These are phyloP conservation scores for Calonectria montana DNA, from an alignment of 2,329 filamentous ascomycete genomes.

Conservation along the genomic window DNA sequence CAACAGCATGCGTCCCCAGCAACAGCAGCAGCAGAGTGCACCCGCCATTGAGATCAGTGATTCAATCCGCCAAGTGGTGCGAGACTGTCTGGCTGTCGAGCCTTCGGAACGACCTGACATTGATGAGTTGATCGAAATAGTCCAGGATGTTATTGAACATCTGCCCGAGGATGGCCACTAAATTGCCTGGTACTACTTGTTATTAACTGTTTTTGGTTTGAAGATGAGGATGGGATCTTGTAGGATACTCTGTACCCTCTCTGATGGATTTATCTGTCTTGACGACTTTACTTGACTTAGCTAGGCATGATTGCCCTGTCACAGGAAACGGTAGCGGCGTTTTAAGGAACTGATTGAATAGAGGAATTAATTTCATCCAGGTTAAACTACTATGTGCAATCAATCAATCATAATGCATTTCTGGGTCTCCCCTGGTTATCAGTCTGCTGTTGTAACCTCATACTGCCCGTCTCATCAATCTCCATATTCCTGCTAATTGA, in stretches of 20 bases:
- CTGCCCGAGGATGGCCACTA: conserved; percentile 66
- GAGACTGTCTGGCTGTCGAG: conserved; percentile 88
- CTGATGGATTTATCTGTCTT: conserved; percentile 13
- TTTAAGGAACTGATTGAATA: conserved; percentile 37
- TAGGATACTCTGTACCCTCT: conserved; percentile 30
- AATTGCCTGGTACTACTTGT: neutral
- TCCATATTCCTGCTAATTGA: neutral
- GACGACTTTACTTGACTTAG: conserved; percentile 12
- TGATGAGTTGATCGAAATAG: conserved; percentile 81
- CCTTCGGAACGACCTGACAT: conserved; percentile 89
- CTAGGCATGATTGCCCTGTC: conserved; percentile 11
- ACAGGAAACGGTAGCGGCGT: conserved; percentile 37
- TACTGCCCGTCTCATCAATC: neutral
- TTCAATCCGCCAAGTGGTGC: conserved; percentile 86
- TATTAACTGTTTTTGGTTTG: neutral
- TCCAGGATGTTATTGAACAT: conserved; percentile 77
- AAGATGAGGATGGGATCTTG: neutral
- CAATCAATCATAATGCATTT: conserved; percentile 15
- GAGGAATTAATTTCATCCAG: conserved; percentile 33
- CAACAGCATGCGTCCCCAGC: conserved; percentile 51
- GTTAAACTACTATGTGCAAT: conserved; percentile 28
- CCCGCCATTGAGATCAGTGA: conserved; percentile 75
- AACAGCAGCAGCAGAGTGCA: conserved; percentile 45
- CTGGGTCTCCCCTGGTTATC: neutral
- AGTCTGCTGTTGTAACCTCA: neutral